Conservation (phyloP, 495 filamentous ascomycete genomes). For the Chaetomidium leptoderma region DNA sequence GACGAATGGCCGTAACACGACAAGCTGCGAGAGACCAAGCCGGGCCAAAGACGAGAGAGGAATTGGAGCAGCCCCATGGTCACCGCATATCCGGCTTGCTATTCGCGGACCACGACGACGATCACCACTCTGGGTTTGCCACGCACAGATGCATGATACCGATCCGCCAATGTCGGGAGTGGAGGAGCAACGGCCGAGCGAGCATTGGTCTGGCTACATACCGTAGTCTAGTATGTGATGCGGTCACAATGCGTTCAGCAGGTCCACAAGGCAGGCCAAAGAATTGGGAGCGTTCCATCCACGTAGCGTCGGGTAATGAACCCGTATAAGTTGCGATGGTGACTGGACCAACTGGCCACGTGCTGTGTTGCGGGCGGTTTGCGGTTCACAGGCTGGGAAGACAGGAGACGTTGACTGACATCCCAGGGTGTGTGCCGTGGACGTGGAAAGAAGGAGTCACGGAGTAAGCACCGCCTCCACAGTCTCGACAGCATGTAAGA, state of each 20-base stretch:
- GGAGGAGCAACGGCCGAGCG: neutral
- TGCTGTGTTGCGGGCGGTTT: too few species aligned
- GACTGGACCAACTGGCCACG: neutral
- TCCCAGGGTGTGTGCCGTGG: too few species aligned
- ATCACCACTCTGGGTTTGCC: slow-evolving; percentile 10
- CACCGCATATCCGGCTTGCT: slow-evolving; percentile 8
- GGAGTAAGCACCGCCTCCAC: too few species aligned
- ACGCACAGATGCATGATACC: slow-evolving; percentile 4
- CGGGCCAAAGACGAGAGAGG: neutral
- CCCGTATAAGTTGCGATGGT: neutral
- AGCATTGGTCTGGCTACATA: slow-evolving; percentile 3
- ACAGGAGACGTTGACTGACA: neutral
- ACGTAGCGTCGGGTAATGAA: slow-evolving; percentile 1
- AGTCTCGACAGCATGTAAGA: too few species aligned
- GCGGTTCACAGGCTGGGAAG: too few species aligned
- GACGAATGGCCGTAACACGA: too few species aligned
- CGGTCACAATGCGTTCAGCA: slow-evolving; percentile 26
- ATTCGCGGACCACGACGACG: neutral
- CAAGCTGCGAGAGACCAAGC: too few species aligned
- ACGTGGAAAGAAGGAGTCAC: too few species aligned
- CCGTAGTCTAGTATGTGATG: too few species aligned
- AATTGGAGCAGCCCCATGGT: neutral
- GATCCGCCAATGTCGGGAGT: slow-evolving; percentile 11
- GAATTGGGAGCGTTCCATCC: neutral
- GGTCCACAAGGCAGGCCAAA: slow-evolving; percentile 9